Percentiles rank a stretch among this genome's conserved stretches.
Conservation (phyloP, 352 stramenopile genomes). For the Plasmopara halstedii region DNA sequence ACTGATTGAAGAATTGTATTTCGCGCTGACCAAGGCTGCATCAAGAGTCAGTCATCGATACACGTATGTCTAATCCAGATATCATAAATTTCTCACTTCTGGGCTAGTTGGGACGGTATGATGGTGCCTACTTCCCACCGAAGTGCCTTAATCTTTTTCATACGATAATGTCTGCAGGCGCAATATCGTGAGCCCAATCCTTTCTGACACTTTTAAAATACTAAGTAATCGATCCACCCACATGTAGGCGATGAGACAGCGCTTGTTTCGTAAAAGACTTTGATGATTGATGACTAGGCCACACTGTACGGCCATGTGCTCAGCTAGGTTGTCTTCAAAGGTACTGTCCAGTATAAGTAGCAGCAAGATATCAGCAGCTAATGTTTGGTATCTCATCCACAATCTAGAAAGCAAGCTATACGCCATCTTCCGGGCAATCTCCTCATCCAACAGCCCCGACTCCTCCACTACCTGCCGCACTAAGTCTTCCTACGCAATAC, state of each 20-base stretch:
- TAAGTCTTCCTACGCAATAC: conserved; percentile 54
- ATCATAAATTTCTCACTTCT: conserved; percentile 33
- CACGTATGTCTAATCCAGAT: background rate
- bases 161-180: conserved; percentile 38
- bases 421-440: conserved; percentile 71
- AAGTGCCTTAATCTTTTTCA: conserved; percentile 85
- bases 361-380: conserved; percentile 1
- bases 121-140: conserved; percentile 88
- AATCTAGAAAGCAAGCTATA: conserved; percentile 11
- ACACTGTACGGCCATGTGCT: conserved; percentile 59
- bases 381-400: background rate
- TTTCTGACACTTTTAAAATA: background rate
- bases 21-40: conserved; percentile 73
- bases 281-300: conserved; percentile 85
- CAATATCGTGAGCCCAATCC: background rate
- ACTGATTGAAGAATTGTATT: conserved; percentile 87
- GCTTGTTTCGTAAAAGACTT: conserved; percentile 87
- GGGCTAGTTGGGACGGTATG: conserved; percentile 62
- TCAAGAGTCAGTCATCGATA: background rate
- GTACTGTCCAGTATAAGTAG: conserved; percentile 30
- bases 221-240: conserved; percentile 17
- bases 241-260: conserved; percentile 83
- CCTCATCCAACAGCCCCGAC: conserved; percentile 49
- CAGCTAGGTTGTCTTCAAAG: conserved; percentile 49
- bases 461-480: conserved; percentile 79